Percentiles rank a stretch among this genome's conserved stretches.
phyloP scores from a whole-genome alignment of 2,329 filamentous ascomycete genomes.

The Paecilomyces sp. region DNA sequence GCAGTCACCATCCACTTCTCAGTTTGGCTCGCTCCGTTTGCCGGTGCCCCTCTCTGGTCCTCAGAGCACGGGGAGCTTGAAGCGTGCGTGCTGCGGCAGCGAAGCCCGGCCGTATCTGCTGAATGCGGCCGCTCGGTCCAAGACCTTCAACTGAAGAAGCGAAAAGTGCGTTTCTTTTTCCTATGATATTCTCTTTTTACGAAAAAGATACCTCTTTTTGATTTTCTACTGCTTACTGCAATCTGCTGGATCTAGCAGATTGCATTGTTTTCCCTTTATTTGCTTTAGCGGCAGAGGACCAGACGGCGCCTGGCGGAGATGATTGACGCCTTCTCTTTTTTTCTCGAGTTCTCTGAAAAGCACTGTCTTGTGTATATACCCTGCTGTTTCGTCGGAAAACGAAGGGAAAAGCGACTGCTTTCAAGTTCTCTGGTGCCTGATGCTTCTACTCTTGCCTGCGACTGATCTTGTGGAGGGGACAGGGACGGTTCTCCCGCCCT shows the following conservation, averaged over 20 bases:
- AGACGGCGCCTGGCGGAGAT: not conserved
- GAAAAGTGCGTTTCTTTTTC: slow-evolving; percentile 16
- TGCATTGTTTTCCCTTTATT: not conserved
- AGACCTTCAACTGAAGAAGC: slow-evolving; percentile 11
- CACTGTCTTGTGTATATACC: slow-evolving; percentile 17
- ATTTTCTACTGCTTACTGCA: not conserved
- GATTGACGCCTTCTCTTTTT: not conserved
- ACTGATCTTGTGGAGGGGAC: not conserved
- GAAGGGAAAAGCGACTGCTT: slow-evolving; percentile 15
- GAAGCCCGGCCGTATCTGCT: slow-evolving; percentile 25
- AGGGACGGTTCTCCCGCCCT: slow-evolving; percentile 1
- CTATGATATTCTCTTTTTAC: slow-evolving; percentile 10
- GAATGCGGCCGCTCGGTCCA: not conserved
- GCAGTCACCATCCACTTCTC: slow-evolving; percentile 8
- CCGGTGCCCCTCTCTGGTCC: slow-evolving; percentile 23
- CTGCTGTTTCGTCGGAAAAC: slow-evolving; percentile 16
- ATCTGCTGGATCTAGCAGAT: not conserved
- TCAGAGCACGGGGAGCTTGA: slow-evolving; percentile 23
- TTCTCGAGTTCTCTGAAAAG: not conserved
- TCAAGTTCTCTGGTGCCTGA: slow-evolving; percentile 9
- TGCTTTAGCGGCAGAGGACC: not conserved
- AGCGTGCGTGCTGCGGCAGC: slow-evolving; percentile 34
- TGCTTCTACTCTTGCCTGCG: not conserved
- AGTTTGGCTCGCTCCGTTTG: slow-evolving; percentile 14
- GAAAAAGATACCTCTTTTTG: slow-evolving; percentile 20